phyloP scores from a whole-genome alignment of 176 grass and related monocot species.

The Ampelocalamus luodianensis region DNA sequence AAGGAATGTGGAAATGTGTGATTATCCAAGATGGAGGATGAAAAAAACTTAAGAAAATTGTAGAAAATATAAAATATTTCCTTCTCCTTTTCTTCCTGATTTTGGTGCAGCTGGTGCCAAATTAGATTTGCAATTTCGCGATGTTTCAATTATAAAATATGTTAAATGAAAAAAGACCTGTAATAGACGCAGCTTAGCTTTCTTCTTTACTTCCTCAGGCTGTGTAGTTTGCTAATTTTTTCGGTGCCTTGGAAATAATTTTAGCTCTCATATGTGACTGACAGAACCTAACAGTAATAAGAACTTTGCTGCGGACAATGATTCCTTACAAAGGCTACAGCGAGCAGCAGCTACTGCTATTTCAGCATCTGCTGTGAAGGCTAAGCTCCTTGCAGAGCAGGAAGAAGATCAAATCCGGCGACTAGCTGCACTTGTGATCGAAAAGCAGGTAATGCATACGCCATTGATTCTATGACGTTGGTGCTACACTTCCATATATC shows the following conservation, averaged over 20 bases:
- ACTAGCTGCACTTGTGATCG: conserved; percentile 59
- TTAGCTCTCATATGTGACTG: conserved; percentile 23
- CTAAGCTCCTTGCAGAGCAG: conserved; percentile 67
- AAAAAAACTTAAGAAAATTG: not conserved
- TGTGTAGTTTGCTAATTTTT: not conserved
- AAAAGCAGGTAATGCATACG: conserved; percentile 61
- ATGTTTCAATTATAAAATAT: not conserved
- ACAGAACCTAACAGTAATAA: conserved; percentile 47
- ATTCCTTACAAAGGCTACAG: conserved; percentile 55
- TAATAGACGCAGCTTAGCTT: not conserved
- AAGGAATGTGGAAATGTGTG: not conserved
- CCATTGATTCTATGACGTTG: not conserved
- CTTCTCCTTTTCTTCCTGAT: not conserved
- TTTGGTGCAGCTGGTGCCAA: not conserved
- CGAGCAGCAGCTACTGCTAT: conserved; percentile 64
- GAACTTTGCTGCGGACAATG: conserved; percentile 21
- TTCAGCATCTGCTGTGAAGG: conserved; percentile 76
- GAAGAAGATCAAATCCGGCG: conserved; percentile 65
- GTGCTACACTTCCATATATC: not conserved
- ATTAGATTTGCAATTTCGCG: not conserved
- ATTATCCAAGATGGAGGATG: not conserved
- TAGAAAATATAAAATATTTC: not conserved
- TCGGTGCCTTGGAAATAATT: not conserved
- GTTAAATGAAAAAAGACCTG: not conserved
- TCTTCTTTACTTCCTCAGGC: not conserved